Evolutionary conservation across 1,284 basidiomycete genomes (phyloP), one percentile per base, ranked within the genome.

Genomic region (Pulveroboletus sp.): DNA sequence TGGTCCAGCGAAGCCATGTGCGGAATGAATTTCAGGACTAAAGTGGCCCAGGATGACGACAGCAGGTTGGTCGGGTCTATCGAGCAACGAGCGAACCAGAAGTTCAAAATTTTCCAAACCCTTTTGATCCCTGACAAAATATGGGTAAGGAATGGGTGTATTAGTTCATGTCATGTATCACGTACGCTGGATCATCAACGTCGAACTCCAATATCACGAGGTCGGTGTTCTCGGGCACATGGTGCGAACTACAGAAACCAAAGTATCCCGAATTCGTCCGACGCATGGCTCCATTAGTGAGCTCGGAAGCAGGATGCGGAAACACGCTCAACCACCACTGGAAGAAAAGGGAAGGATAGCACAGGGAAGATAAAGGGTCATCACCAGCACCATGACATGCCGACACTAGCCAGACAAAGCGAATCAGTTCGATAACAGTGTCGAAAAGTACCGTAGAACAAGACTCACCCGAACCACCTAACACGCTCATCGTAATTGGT

Each of bases 241-340:
- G 95, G 68, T 96, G 94, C 3, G 81, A 81, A 54, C 86, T 89
- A 79, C 96, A 98, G 75, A 89, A 97, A 5, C 89, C 90, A 77
- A 94, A 98, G 77, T 98, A 98, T 5, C 87, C 88, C 5, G 94
- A 94, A 73, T 90, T 90, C 36, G 93, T 94, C 48, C 86, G 83
- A 25, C 92, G 83, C 78, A 94, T 89, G 3, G 95, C 96, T 31
- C 95, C 96, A 72, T 97, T 97, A 17, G 96, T 98, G 62, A 98
- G 82, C 73, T 97, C 94, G 10, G 93, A 93, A 3, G 91, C 91
- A 0, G 94, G 94, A 74, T 98, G 92, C 2, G 95, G 95, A 76
- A 98, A 98, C 18, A 97, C 83, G 50, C 81, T 83, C 74, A 96
- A 94, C 90, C 94, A 96, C 95, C 96, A 98, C 57, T 88, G 80